These are phyloP conservation scores for Ceratobasidium papillatum DNA, from an alignment of 1,284 basidiomycete species.

Conservation along the genomic window DNA sequence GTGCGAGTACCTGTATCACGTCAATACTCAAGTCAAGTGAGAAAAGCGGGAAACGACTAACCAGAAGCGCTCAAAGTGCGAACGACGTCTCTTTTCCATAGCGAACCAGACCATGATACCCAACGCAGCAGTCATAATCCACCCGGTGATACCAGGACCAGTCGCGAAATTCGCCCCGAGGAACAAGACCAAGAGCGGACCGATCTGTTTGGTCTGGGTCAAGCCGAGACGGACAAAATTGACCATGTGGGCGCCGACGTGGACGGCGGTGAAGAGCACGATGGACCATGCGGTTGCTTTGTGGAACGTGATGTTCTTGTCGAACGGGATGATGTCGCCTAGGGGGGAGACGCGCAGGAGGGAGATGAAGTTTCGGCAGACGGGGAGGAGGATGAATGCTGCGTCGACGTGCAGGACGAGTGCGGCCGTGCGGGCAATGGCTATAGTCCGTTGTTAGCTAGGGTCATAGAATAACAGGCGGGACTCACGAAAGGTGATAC, in stretches of 20 bases:
- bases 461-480: constrained; percentile 7
- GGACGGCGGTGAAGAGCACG: constrained; percentile 74
- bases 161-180: constrained; percentile 80
- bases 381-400: constrained; percentile 87
- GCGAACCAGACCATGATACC: constrained; percentile 84
- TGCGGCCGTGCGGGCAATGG: constrained; percentile 82
- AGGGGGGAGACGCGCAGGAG: constrained; percentile 81
- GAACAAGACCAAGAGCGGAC: constrained; percentile 67
- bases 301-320: constrained; percentile 89
- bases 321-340: constrained; percentile 86
- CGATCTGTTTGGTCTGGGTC: constrained; percentile 55
- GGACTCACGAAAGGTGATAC: constrained; percentile 75
- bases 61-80: constrained; percentile 87
- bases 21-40: background rate
- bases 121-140: constrained; percentile 83
- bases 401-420: constrained; percentile 88
- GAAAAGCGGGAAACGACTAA: background rate
- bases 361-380: constrained; percentile 91
- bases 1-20: constrained; percentile 66
- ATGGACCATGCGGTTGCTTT: constrained; percentile 89
- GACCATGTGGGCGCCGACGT: constrained; percentile 79
- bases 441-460: constrained; percentile 53
- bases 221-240: constrained; percentile 78
- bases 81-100: constrained; percentile 75
- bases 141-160: constrained; percentile 89